Conservation (phyloP, 2,329 filamentous ascomycete species). For the Aspergillus costaricaensis region DNA sequence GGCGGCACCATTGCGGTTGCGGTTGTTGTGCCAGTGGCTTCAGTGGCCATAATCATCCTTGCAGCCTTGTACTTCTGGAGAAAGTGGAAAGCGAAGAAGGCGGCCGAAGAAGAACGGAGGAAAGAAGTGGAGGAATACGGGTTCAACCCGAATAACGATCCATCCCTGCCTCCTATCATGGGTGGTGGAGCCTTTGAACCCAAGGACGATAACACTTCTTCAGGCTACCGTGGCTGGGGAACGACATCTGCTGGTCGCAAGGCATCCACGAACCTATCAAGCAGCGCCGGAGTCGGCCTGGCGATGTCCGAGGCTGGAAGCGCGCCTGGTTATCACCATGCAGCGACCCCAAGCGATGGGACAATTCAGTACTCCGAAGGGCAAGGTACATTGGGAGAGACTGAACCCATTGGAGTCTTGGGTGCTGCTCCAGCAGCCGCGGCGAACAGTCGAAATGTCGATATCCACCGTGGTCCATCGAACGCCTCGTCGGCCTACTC, state of each 20-base stretch:
- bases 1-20: slow-evolving; percentile 82
- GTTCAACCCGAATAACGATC: slow-evolving; percentile 96
- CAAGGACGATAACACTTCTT: slow-evolving; percentile 65
- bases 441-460: slow-evolving; percentile 61
- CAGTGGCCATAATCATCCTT: slow-evolving; percentile 77
- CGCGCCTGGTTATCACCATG: slow-evolving; percentile 54
- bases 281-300: slow-evolving; percentile 60
- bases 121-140: slow-evolving; percentile 98
- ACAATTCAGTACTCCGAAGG: slow-evolving; percentile 64
- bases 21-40: slow-evolving; percentile 89
- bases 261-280: slow-evolving; percentile 84
- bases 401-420: slow-evolving; percentile 80
- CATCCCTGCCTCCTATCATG: slow-evolving; percentile 67
- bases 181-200: slow-evolving; percentile 54
- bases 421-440: slow-evolving; percentile 66
- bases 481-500: slow-evolving; percentile 98
- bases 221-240: slow-evolving; percentile 93
- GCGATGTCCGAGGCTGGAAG: slow-evolving; percentile 72
- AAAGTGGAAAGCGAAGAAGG: slow-evolving; percentile 81
- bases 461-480: slow-evolving; percentile 84
- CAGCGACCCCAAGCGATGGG: slow-evolving; percentile 65
- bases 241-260: slow-evolving; percentile 77
- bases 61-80: slow-evolving; percentile 83
- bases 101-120: slow-evolving; percentile 80
- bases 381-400: slow-evolving; percentile 64